Conservation (phyloP, 345 rosid genomes). For the Populus nigra region DNA sequence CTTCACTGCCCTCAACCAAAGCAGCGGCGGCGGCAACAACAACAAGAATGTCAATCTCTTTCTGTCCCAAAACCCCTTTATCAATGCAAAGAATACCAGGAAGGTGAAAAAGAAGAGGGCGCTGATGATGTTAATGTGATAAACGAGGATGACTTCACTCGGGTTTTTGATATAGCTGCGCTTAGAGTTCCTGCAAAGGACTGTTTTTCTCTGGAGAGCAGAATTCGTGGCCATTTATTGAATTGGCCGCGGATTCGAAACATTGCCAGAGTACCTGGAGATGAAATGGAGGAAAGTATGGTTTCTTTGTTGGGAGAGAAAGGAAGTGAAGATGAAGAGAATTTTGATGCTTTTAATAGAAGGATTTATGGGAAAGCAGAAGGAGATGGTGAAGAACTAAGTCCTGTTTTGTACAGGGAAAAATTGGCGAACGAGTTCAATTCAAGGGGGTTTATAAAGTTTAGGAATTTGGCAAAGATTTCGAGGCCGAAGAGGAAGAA, state of each 20-base stretch:
- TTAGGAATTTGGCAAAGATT: conserved; percentile 76
- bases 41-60: background rate
- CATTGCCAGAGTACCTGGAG: conserved; percentile 76
- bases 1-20: background rate
- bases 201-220: conserved; percentile 63
- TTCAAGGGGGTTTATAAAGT: conserved; percentile 59
- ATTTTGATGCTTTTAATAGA: conserved; percentile 36
- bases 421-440: conserved; percentile 58
- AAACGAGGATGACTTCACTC: conserved; percentile 52
- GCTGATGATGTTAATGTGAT: conserved; percentile 13
- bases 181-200: conserved; percentile 65
- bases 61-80: background rate
- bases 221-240: conserved; percentile 80
- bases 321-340: conserved; percentile 18
- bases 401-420: conserved; percentile 64
- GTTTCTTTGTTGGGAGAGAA: conserved; percentile 28
- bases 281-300: conserved; percentile 57
- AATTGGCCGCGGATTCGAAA: conserved; percentile 81
- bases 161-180: conserved; percentile 59
- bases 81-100: conserved; percentile 17
- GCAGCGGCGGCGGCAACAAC: conserved; percentile 5
- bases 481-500: conserved; percentile 72
- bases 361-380: conserved; percentile 46
- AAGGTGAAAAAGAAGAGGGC: conserved; percentile 17
- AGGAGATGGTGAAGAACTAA: conserved; percentile 48